Evolutionary conservation across 179 eudicot genomes (phyloP).

Genomic region (Nepenthes alata): DNA sequence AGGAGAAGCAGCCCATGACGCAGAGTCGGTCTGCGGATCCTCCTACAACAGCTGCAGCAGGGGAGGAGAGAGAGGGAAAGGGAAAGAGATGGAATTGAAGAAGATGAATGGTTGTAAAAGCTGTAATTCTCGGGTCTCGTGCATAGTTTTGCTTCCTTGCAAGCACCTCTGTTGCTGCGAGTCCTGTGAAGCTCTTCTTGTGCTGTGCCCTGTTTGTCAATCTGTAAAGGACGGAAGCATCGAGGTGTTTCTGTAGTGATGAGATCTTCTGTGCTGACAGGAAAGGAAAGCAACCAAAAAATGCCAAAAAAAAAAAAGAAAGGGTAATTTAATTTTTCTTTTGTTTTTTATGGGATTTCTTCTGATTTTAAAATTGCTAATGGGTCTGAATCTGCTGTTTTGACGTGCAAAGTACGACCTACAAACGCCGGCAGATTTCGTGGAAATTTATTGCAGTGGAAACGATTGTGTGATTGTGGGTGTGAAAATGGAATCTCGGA

Average conservation of each 20-base stretch:
- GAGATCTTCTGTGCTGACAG: background rate
- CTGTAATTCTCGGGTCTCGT: conserved; percentile 21
- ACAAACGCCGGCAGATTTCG: too few relatives aligned
- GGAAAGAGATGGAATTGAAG: background rate
- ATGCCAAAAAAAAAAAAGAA: too few relatives aligned
- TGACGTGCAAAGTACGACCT: too few relatives aligned
- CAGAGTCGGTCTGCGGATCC: conserved; percentile 32
- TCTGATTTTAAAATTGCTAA: too few relatives aligned
- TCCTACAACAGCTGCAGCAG: background rate
- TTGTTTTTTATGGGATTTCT: too few relatives aligned
- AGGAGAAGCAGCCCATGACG: background rate
- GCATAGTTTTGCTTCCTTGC: conserved; percentile 52
- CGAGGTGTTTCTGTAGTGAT: conserved; percentile 21
- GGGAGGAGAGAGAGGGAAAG: background rate
- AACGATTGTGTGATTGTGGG: too few relatives aligned
- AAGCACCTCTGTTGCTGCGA: conserved; percentile 54
- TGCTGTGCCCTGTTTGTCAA: conserved; percentile 43
- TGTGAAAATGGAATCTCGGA: too few relatives aligned
- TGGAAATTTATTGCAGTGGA: too few relatives aligned
- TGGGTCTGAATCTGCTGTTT: too few relatives aligned
- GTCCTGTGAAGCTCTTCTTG: conserved; percentile 27
- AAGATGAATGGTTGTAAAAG: conserved; percentile 20
- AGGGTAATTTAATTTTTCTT: too few relatives aligned
- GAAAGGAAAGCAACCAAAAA: too few relatives aligned
- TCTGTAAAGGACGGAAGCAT: conserved; percentile 28